Evolutionary conservation across 352 stramenopile species (phyloP), one percentile per base, ranked within the genome.

Genomic region (Phytophthora podocarpi): DNA sequence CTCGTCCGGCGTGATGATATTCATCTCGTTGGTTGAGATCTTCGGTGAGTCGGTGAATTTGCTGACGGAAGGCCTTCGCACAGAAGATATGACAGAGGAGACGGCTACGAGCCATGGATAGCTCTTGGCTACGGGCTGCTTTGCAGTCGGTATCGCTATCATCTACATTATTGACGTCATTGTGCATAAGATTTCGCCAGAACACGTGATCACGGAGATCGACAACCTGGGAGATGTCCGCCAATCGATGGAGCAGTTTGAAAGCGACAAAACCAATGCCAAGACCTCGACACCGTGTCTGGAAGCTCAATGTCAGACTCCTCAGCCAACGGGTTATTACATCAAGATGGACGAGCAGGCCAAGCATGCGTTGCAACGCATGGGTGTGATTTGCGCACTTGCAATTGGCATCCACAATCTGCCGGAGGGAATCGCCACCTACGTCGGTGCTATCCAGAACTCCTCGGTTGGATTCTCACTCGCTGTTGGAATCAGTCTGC

Each of bases 351-450:
- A 68, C 20, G 67, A 80, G 15, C 21, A 65, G 0, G 53, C 70
- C 2, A 64, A 75, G 23, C 40, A 48, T 11, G 31, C 59, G 20
- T 74, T 98, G 21, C 72, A 92, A 5, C 76, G 80, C 34, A 97
- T 96, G 86, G 92, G 91, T 15, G 26, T 98, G 8, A 81, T 95
- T 15, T 97, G 90, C 32, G 95, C 95, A 6, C 32, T 98, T 5
- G 90, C 94, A 3, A 97, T 98, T 47, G 92, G 76, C 7, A 63
- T 98, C 24, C 96, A 99, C 76, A 98, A 98, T 71, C 92, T 98
- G 36, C 96, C 96, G 0, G 96, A 99, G 64, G 95, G 95, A 18
- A 89, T 98, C 16, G 95, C 94, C 12, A 98, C 95, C 1, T 98
- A 98, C 67, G 91, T 98, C 23, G 91, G 88, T 0, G 83, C 93